Percentiles rank a stretch among this genome's conserved stretches.
phyloP scores from a whole-genome alignment of 768 basidiomycete species.

The Hemileccinum impolitum region DNA sequence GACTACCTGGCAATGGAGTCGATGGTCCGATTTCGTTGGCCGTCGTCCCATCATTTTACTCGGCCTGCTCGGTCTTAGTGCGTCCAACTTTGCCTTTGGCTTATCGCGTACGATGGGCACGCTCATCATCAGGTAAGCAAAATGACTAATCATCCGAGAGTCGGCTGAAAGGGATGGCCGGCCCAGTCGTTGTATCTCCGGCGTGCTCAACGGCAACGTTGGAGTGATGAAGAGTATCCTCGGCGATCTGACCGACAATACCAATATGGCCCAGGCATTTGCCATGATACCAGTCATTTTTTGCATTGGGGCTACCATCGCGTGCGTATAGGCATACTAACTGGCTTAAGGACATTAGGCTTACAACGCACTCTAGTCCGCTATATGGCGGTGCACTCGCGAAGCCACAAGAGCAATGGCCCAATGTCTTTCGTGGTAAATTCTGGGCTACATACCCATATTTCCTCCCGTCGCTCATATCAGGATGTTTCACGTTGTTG shows the following conservation, averaged over 20 bases:
- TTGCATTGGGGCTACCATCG: slow-evolving; percentile 1
- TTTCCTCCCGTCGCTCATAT: slow-evolving; percentile 32
- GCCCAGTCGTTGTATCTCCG: slow-evolving; percentile 34
- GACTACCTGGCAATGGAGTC: slow-evolving; percentile 62
- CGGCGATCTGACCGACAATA: slow-evolving; percentile 52
- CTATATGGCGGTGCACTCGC: slow-evolving; percentile 56
- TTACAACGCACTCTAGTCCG: slow-evolving; percentile 37
- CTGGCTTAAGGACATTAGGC: not conserved
- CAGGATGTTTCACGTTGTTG: slow-evolving; percentile 13
- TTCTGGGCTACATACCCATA: slow-evolving; percentile 37
- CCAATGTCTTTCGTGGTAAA: slow-evolving; percentile 39
- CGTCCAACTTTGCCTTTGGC: slow-evolving; percentile 60
- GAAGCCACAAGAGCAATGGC: slow-evolving; percentile 54
- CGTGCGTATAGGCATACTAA: not conserved
- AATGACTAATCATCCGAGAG: not conserved
- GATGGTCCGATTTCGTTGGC: slow-evolving; percentile 55
- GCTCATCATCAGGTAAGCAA: slow-evolving; percentile 50
- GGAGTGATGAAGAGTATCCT: slow-evolving; percentile 70
- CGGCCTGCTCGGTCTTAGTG: slow-evolving; percentile 48
- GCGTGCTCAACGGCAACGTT: slow-evolving; percentile 37
- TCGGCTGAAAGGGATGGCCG: not conserved
- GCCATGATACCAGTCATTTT: slow-evolving; percentile 12
- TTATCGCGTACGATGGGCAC: slow-evolving; percentile 53
- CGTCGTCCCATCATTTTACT: slow-evolving; percentile 59
- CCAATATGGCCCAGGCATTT: slow-evolving; percentile 36